phyloP scores from a whole-genome alignment of 306 rosid genomes.

The Trichosanthes cucumerina region DNA sequence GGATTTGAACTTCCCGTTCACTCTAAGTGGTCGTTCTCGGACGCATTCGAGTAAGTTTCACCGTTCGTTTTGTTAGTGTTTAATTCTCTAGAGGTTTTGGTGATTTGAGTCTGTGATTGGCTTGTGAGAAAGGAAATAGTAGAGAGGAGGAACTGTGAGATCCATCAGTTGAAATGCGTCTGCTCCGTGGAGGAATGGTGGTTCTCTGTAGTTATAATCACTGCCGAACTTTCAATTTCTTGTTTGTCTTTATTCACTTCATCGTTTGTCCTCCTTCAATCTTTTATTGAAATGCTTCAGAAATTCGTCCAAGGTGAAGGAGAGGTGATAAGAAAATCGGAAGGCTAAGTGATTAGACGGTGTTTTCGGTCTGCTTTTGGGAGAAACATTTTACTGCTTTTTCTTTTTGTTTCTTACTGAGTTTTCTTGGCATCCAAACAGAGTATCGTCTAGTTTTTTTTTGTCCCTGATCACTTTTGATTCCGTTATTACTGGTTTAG shows the following conservation, averaged over 20 bases:
- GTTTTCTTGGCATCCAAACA: not conserved
- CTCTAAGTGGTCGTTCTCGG: constrained; percentile 77
- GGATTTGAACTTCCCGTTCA: constrained; percentile 53
- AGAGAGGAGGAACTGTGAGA: not conserved
- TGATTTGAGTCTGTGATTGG: not conserved
- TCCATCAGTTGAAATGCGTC: not conserved
- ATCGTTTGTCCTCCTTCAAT: not conserved
- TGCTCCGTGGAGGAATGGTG: not conserved
- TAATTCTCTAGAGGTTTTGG: not conserved
- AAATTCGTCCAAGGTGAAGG: not conserved
- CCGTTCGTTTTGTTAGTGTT: not conserved
- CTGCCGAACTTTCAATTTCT: not conserved
- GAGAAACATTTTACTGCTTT: not conserved
- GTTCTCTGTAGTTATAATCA: not conserved
- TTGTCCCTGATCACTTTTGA: not conserved
- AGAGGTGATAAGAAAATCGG: not conserved
- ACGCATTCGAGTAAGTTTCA: constrained; percentile 53
- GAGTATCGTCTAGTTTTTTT: not conserved
- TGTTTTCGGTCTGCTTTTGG: not conserved
- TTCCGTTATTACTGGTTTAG: not conserved
- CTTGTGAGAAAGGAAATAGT: not conserved
- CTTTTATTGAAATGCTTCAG: not conserved
- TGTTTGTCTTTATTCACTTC: not conserved
- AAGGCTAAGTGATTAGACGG: not conserved
- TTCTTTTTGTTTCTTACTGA: not conserved